Evolutionary conservation across 2,329 filamentous ascomycete species (phyloP).

Genomic region (Ustulina deusta): DNA sequence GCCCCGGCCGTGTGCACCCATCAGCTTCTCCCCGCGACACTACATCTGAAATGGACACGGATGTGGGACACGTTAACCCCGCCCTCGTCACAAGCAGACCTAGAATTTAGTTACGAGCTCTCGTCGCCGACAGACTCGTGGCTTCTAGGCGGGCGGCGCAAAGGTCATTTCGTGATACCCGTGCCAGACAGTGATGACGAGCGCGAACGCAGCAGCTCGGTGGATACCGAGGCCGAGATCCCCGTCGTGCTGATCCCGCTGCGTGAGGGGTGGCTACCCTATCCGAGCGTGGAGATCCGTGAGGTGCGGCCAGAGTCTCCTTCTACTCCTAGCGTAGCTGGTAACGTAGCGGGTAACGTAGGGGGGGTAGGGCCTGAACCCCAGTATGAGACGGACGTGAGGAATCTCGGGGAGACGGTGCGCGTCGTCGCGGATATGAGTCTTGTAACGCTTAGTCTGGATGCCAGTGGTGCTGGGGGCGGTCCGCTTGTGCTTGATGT

Average conservation of each 20-base stretch:
- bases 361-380: slow-evolving; percentile 43
- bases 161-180: slow-evolving; percentile 79
- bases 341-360: neutral
- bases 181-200: slow-evolving; percentile 43
- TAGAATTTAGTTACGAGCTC: slow-evolving; percentile 88
- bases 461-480: slow-evolving; percentile 73
- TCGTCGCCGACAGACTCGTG: slow-evolving; percentile 79
- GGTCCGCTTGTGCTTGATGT: slow-evolving; percentile 76
- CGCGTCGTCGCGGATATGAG: slow-evolving; percentile 77
- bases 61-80: slow-evolving; percentile 67
- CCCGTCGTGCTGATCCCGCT: slow-evolving; percentile 84
- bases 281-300: slow-evolving; percentile 83
- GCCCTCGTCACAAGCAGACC: slow-evolving; percentile 53
- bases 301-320: slow-evolving; percentile 58
- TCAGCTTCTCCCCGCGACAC: slow-evolving; percentile 71
- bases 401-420: slow-evolving; percentile 81
- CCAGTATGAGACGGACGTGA: slow-evolving; percentile 83
- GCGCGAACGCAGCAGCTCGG: slow-evolving; percentile 53
- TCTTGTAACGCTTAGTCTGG: slow-evolving; percentile 79
- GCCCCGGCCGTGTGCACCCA: slow-evolving; percentile 67
- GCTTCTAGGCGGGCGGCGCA: slow-evolving; percentile 85
- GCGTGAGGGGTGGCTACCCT: slow-evolving; percentile 79
- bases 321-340: neutral
- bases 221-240: slow-evolving; percentile 67
- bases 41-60: slow-evolving; percentile 73